Evolutionary conservation across 768 basidiomycete genomes (phyloP).

Genomic region (Aureoboletus auriporus): DNA sequence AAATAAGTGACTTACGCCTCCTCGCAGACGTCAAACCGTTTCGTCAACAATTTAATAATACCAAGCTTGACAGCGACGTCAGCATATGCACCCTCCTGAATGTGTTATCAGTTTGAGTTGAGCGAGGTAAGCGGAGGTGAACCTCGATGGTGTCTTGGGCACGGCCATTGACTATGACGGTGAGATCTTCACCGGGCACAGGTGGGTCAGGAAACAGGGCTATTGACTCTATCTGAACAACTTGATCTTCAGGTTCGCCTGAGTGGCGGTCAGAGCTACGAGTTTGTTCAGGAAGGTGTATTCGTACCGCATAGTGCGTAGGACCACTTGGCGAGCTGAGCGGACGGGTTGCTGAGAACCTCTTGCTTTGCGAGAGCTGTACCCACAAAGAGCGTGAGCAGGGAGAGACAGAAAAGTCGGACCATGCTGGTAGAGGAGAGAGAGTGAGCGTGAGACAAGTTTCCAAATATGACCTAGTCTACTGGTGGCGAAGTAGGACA

Average conservation of each 20-base stretch:
- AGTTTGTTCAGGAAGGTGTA: conserved; percentile 4
- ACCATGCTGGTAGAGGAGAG: conserved; percentile 25
- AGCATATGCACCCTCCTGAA: conserved; percentile 85
- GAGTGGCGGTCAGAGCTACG: conserved; percentile 7
- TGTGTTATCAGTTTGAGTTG: conserved; percentile 8
- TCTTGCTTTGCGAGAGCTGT: conserved; percentile 33
- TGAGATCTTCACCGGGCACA: conserved; percentile 78
- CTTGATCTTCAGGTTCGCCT: conserved; percentile 42
- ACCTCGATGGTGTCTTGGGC: conserved; percentile 67
- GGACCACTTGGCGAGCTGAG: conserved; percentile 50
- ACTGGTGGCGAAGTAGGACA: conserved; percentile 14
- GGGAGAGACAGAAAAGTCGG: conserved; percentile 21
- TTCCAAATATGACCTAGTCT: conserved; percentile 4
- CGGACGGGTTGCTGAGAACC: conserved; percentile 25
- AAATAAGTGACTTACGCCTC: conserved; percentile 73
- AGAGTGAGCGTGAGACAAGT: conserved; percentile 20
- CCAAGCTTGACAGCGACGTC: conserved; percentile 94
- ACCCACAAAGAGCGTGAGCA: conserved; percentile 26
- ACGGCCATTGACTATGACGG: conserved; percentile 70
- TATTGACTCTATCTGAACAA: conserved; percentile 68
- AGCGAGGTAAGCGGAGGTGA: conserved; percentile 8
- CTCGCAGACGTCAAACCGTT: conserved; percentile 84
- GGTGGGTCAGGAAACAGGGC: conserved; percentile 83
- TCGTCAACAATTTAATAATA: conserved; percentile 80
- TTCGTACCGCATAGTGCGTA: conserved; percentile 73